Base-by-base conservation (phyloP, 768 basidiomycete species). In the Cyclocybe cylindracea region DNA sequence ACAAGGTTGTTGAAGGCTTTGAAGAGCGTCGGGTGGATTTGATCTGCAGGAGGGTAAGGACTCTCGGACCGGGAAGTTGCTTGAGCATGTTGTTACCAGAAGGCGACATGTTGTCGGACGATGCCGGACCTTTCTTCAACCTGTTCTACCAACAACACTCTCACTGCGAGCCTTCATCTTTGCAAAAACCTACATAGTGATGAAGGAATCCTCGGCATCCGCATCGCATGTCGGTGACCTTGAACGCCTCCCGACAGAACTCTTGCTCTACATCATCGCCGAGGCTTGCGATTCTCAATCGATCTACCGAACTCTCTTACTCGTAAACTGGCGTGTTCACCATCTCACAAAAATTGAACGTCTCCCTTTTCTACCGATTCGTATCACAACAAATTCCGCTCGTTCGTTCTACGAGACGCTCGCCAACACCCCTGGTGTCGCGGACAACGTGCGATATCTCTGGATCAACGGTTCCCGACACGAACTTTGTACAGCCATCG, bases 391-490 rank as follows among this genome's bases (percentile, higher is more conserved):
- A 7, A 37, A 40, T n/a, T 36, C 51, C 10, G 51, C 46, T n/a
- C 39, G 18, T 13, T 53, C 29, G 10, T 61, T 61, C 45, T 53
- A 31, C 19, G 36, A 54, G 14, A 16, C 14, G 13, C 48, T 56
- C 31, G 43, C 48, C 14, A 33, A 24, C 5, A n/a, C 9, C 7
- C 44, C 54, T 10, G 50, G 29, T 10, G 16, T 58, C 32, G 55
- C 55, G n/a, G 41, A 13, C 2, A 38, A 34, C 31, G 53, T 61
- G 24, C 41, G 46, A 29, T 50, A 58, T 37, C 50, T 61, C 8
- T 61, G 60, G 60, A 54, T 61, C 29, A 56, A 46, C 16, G 60
- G 60, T 8, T 45, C 46, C 7, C 54, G 48, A 6, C 16, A 16
- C 16, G 41, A 39, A 10, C 14, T 46, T 7, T 53, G 52, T 33